Evolutionary conservation across 768 basidiomycete species (phyloP).

Genomic region (Grammothele lineata): DNA sequence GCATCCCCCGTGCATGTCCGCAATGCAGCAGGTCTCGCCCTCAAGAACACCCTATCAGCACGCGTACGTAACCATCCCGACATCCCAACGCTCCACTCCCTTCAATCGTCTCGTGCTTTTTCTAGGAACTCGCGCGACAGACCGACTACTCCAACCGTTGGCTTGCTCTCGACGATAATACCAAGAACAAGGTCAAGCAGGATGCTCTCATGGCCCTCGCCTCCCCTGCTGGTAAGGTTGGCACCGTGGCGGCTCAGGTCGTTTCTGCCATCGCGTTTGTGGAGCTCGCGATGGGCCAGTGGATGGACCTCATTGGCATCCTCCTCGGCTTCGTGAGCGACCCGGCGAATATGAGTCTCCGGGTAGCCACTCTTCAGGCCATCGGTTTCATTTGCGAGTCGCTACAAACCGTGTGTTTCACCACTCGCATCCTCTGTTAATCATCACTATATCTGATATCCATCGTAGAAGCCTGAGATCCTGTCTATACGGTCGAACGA

Average conservation of each 20-base stretch:
- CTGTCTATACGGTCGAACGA: conserved; percentile 88
- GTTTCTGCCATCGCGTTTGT: conserved; percentile 92
- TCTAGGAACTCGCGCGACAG: conserved; percentile 71
- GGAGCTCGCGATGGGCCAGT: conserved; percentile 84
- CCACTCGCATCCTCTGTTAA: not conserved
- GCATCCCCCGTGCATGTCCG: conserved; percentile 65
- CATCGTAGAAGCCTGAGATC: conserved; percentile 82
- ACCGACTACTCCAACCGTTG: conserved; percentile 75
- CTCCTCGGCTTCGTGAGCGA: conserved; percentile 86
- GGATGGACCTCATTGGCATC: conserved; percentile 86
- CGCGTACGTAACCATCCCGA: conserved; percentile 71
- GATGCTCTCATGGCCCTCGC: conserved; percentile 80
- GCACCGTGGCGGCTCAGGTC: conserved; percentile 87
- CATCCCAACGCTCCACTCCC: conserved; percentile 18
- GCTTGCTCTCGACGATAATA: conserved; percentile 66
- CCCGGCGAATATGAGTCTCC: conserved; percentile 63
- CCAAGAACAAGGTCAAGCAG: conserved; percentile 82
- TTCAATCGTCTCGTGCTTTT: conserved; percentile 16
- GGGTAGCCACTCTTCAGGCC: conserved; percentile 86
- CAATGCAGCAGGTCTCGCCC: conserved; percentile 93
- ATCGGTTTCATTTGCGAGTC: conserved; percentile 98
- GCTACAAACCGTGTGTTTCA: conserved; percentile 70
- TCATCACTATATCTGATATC: not conserved
- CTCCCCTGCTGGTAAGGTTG: conserved; percentile 66
- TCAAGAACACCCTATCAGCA: conserved; percentile 93